Evolutionary conservation across 2,329 filamentous ascomycete species (phyloP).

Genomic region (Juglanconis oblonga): DNA sequence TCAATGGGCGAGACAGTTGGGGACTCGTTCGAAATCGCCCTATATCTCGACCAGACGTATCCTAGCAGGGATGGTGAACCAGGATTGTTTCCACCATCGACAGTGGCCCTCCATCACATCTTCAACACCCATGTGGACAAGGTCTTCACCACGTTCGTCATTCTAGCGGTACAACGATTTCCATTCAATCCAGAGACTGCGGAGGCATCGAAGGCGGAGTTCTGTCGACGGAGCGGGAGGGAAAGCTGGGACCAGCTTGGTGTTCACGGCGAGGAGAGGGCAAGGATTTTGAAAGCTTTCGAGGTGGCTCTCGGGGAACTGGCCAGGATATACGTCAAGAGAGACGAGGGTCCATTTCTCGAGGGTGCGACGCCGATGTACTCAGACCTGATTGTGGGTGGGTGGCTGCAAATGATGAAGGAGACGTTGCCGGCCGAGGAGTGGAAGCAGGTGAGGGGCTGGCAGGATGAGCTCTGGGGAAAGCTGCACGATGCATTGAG

Average conservation of each 20-base stretch:
- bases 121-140: constrained; percentile 57
- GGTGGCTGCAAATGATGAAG: constrained; percentile 49
- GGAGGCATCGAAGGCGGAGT: constrained; percentile 42
- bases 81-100: neutral
- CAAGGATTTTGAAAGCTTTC: constrained; percentile 37
- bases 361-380: constrained; percentile 44
- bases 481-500: constrained; percentile 45
- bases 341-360: constrained; percentile 45
- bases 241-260: constrained; percentile 42
- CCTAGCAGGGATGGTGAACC: constrained; percentile 30
- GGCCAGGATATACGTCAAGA: constrained; percentile 34
- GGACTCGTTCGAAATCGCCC: constrained; percentile 65
- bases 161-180: constrained; percentile 38
- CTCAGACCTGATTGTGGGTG: constrained; percentile 56
- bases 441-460: constrained; percentile 44
- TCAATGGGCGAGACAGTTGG: constrained; percentile 38
- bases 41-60: constrained; percentile 53
- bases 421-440: constrained; percentile 32
- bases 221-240: constrained; percentile 44
- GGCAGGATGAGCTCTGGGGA: constrained; percentile 51
- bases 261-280: constrained; percentile 36
- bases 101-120: neutral
- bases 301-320: constrained; percentile 38
- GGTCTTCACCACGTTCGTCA: constrained; percentile 45
- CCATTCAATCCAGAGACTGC: constrained; percentile 50